These are phyloP conservation scores for Huntiella savannae DNA, from an alignment of 2,329 filamentous ascomycete species.

Conservation along the genomic window DNA sequence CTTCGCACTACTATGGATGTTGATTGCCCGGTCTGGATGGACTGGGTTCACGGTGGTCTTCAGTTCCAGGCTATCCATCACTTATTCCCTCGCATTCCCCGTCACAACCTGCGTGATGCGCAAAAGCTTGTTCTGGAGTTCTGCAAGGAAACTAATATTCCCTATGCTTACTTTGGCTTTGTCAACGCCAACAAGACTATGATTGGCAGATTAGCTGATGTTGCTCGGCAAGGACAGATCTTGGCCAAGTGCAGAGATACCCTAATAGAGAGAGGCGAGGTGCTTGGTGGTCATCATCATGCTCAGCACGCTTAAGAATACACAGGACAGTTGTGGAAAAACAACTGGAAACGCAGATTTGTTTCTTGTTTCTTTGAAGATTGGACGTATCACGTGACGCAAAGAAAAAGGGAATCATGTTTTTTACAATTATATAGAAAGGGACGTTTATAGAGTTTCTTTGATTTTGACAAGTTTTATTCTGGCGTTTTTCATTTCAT, in stretches of 20 bases:
- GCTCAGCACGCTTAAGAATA: conserved; percentile 11
- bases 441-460: neutral
- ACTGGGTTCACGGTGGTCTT: conserved; percentile 74
- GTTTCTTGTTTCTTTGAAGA: neutral
- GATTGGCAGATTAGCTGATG: conserved; percentile 55
- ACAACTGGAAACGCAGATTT: no score
- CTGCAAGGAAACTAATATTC: conserved; percentile 63
- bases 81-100: conserved; percentile 62
- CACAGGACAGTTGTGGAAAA: neutral
- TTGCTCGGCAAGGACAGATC: conserved; percentile 61
- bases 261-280: conserved; percentile 11
- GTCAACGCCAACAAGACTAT: conserved; percentile 68
- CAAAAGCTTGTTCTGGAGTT: conserved; percentile 66
- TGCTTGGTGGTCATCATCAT: conserved; percentile 10
- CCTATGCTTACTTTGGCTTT: conserved; percentile 74
- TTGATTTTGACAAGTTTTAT: neutral
- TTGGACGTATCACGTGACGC: neutral
- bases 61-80: conserved; percentile 86
- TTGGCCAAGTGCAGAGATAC: conserved; percentile 50
- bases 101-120: conserved; percentile 60
- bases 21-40: conserved; percentile 71
- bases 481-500: neutral
- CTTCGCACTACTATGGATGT: conserved; percentile 87
- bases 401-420: neutral
- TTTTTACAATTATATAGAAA: neutral